Percentiles rank a stretch among this genome's conserved stretches.
phyloP scores from a whole-genome alignment of 2,329 filamentous ascomycete species.

The Fusarium sp. region DNA sequence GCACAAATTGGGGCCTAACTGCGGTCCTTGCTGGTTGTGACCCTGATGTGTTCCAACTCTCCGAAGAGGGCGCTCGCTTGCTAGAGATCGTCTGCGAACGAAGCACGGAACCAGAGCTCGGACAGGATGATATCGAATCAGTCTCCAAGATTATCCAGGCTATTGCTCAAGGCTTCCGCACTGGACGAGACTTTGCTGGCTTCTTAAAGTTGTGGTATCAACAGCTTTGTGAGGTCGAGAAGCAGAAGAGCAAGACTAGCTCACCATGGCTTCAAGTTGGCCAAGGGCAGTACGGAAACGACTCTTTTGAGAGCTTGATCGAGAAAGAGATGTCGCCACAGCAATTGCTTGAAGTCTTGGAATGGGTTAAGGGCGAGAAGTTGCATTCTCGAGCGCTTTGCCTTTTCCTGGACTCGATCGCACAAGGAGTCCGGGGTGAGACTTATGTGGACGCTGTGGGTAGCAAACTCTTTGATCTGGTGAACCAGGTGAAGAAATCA shows the following conservation, averaged over 20 bases:
- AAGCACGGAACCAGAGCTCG: slow-evolving; percentile 45
- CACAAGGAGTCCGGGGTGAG: slow-evolving; percentile 59
- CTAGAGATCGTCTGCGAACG: slow-evolving; percentile 59
- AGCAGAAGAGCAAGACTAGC: slow-evolving; percentile 43
- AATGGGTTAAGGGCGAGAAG: slow-evolving; percentile 58
- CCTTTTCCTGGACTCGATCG: slow-evolving; percentile 61
- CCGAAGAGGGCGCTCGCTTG: slow-evolving; percentile 57
- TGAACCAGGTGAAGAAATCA: slow-evolving; percentile 50
- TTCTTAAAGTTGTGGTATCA: slow-evolving; percentile 65
- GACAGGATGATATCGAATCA: slow-evolving; percentile 37
- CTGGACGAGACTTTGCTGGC: slow-evolving; percentile 59
- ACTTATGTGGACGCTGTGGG: slow-evolving; percentile 60
- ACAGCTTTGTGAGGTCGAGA: slow-evolving; percentile 57
- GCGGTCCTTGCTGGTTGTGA: slow-evolving; percentile 61
- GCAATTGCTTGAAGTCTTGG: slow-evolving; percentile 61
- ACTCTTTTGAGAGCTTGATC: slow-evolving; percentile 50
- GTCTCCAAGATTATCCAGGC: slow-evolving; percentile 58
- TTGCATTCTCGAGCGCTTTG: slow-evolving; percentile 54
- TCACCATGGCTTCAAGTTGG: slow-evolving; percentile 55
- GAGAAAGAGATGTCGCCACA: slow-evolving; percentile 61
- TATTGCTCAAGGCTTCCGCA: slow-evolving; percentile 62
- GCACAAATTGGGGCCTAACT: slow-evolving; percentile 61
- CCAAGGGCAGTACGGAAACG: slow-evolving; percentile 31
- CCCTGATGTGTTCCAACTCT: slow-evolving; percentile 62
- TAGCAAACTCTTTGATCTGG: slow-evolving; percentile 56